Percentiles rank a stretch among this genome's conserved stretches.
These are phyloP conservation scores for Talaromyces sp. DNA, from an alignment of 2,329 filamentous ascomycete genomes.

Conservation along the genomic window DNA sequence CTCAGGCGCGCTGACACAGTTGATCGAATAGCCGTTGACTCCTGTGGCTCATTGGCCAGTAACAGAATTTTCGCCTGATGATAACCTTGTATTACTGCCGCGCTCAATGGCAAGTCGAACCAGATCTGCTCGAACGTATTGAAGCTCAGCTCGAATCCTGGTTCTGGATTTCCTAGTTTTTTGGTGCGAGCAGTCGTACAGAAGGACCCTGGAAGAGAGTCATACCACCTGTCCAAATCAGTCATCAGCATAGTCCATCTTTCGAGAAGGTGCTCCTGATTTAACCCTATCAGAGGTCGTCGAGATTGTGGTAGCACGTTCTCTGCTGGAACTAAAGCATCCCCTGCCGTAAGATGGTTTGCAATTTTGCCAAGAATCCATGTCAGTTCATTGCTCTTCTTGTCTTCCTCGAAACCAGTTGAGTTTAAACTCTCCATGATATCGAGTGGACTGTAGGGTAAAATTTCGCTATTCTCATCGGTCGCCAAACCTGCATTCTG, in stretches of 20 bases:
- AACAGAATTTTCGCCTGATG: slow-evolving; percentile 63
- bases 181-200: slow-evolving; percentile 51
- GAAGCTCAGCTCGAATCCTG: slow-evolving; percentile 2
- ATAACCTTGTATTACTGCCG: slow-evolving; percentile 62
- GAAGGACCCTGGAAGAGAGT: slow-evolving; percentile 57
- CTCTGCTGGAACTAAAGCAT: slow-evolving; percentile 11
- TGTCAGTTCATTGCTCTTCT: slow-evolving; percentile 17
- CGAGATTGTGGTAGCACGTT: slow-evolving; percentile 9
- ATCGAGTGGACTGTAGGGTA: slow-evolving; percentile 2
- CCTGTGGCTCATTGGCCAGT: slow-evolving; percentile 59
- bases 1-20: slow-evolving; percentile 54
- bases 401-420: slow-evolving; percentile 14
- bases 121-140: slow-evolving; percentile 16
- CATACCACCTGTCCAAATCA: slow-evolving; percentile 58
- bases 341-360: slow-evolving; percentile 19
- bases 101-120: slow-evolving; percentile 55
- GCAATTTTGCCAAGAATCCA: slow-evolving; percentile 23
- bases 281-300: slow-evolving; percentile 12
- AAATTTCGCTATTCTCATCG: slow-evolving; percentile 3
- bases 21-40: slow-evolving; percentile 52
- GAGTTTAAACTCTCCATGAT: slow-evolving; percentile 7
- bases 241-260: slow-evolving; percentile 55
- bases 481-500: slow-evolving; percentile 19
- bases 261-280: slow-evolving; percentile 17
- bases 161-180: slow-evolving; percentile 11